Evolutionary conservation across 768 basidiomycete genomes (phyloP), one percentile per base, ranked within the genome.

Genomic region (Symmetrospora coprosmae): DNA sequence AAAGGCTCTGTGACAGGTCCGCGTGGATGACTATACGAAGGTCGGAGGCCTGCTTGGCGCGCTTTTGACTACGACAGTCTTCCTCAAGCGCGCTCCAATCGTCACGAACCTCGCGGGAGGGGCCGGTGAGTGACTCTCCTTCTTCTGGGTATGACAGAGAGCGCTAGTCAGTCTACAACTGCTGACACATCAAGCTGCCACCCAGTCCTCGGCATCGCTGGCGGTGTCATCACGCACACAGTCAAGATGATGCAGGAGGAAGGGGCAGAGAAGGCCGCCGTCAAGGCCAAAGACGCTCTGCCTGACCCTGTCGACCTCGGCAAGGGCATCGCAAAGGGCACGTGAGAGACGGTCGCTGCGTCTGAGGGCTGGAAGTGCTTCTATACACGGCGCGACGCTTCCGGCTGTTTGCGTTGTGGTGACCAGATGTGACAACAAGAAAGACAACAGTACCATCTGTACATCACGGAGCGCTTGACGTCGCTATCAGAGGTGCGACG

Each of bases 21-120:
- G 40, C 2, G 59, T 60, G 25, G 59, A 60, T 27, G 59, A 60
- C 43, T 60, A 60, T 23, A 31, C 50, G 7, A 49, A 50, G 28
- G 59, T 60, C 28, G 59, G 59, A 52, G 59, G 40, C 16, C 8
- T 60, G 2, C 37, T 60, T 16, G 59, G 59, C 23, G 46, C 59
- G 4, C 48, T 60, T 4, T 2, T 60, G 11, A 60, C 59, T 2
- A 60, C 59, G 16, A 60, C 59, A 9, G 30, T 60, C 59, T 60
- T 60, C 48, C 48, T 35, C 19, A 33, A 40, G 28, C 48, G 59
- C 9, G 59, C 59, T 21, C 21, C 40, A 4, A 2, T 51, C n/a
- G 35, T 60, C 6, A 37, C 38, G 40, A 49, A 37, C 23, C 4
- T 60, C 34, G 21, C 27, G 21, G 59, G 59, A 56, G 59, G 59